A percentile compares a stretch with the other conserved stretches of the same genome.
Evolutionary conservation across 768 basidiomycete species (phyloP).

Genomic region (Clavulina sp.): DNA sequence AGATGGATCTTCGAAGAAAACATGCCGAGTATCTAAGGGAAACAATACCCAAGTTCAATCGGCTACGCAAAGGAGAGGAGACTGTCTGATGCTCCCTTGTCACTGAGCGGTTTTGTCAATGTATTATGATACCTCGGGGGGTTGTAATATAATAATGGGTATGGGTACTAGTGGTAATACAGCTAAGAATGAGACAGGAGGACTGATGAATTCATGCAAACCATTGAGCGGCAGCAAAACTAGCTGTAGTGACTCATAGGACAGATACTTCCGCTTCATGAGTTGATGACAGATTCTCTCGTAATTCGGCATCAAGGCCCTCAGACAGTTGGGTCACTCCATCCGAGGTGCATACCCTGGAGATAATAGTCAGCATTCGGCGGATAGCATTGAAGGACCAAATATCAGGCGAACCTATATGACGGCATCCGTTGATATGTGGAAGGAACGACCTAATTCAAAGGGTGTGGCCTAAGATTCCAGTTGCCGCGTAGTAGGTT

Average conservation of each 20-base stretch:
- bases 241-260: too few species aligned
- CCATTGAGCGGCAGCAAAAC: too few species aligned
- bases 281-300: slow-evolving; percentile 4
- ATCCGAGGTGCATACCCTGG: slow-evolving; percentile 54
- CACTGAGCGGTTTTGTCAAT: too few species aligned
- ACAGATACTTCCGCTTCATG: not conserved
- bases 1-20: slow-evolving; percentile 65
- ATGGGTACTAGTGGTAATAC: too few species aligned
- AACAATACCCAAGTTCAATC: slow-evolving; percentile 80
- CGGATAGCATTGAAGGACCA: not conserved
- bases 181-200: too few species aligned
- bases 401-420: slow-evolving; percentile 22
- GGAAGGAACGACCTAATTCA: slow-evolving; percentile 21
- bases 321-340: slow-evolving; percentile 53
- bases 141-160: too few species aligned
- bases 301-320: slow-evolving; percentile 38
- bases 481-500: not conserved
- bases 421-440: slow-evolving; percentile 77
- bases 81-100: too few species aligned
- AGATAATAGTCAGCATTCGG: not conserved
- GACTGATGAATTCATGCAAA: too few species aligned
- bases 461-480: not conserved
- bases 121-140: too few species aligned
- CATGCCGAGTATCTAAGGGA: slow-evolving; percentile 85
- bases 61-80: slow-evolving; percentile 30